Evolutionary conservation across 148 eudicot genomes (phyloP).

Genomic region (Suaeda aralocaspica): DNA sequence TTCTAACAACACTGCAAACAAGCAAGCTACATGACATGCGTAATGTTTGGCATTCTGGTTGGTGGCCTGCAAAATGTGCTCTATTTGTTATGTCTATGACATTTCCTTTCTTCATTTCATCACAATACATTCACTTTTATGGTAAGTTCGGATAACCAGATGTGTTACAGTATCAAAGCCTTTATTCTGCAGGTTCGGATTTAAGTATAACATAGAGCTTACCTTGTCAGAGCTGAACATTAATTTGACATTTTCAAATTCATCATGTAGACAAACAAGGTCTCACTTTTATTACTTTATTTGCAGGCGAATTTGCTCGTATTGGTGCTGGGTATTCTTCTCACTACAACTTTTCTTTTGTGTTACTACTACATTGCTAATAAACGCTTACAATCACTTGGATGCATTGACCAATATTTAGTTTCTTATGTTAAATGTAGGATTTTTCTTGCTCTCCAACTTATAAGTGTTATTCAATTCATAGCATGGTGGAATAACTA

Average conservation of each 20-base stretch:
- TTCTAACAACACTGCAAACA: slow-evolving; percentile 56
- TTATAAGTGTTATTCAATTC: slow-evolving; percentile 83
- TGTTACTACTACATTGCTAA: not conserved
- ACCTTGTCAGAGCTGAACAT: not conserved
- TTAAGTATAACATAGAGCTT: not conserved
- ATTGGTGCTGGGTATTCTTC: slow-evolving; percentile 90
- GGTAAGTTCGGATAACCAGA: slow-evolving; percentile 40
- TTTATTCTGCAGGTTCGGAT: not conserved
- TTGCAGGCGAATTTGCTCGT: slow-evolving; percentile 87
- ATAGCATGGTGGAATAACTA: slow-evolving; percentile 91
- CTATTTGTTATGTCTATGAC: slow-evolving; percentile 49
- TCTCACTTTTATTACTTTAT: slow-evolving; percentile 5
- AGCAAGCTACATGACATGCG: slow-evolving; percentile 57
- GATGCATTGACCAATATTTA: not conserved
- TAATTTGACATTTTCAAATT: not conserved
- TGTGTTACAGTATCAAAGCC: not conserved
- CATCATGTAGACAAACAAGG: not conserved
- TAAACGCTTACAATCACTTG: not conserved
- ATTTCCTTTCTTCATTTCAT: slow-evolving; percentile 69
- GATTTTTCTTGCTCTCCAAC: slow-evolving; percentile 83
- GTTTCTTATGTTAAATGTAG: slow-evolving; percentile 28
- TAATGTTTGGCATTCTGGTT: slow-evolving; percentile 73
- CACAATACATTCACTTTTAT: slow-evolving; percentile 66
- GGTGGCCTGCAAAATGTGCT: slow-evolving; percentile 60
- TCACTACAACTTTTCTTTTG: slow-evolving; percentile 1